Evolutionary conservation across 257 asterid genomes (phyloP).

Genomic region (Solanum sitiens): DNA sequence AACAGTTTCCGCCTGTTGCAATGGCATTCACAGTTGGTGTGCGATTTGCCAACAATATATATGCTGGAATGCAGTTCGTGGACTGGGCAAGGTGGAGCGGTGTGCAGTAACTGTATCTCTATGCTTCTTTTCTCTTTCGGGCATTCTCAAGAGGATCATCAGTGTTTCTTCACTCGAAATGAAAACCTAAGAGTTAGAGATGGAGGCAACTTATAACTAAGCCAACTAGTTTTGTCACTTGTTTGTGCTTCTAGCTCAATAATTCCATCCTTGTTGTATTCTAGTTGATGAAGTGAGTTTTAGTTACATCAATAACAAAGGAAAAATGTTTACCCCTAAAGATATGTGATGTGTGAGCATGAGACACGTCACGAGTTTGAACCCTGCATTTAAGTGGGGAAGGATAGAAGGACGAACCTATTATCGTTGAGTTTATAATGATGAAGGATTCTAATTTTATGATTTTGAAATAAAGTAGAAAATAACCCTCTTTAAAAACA

Average conservation of each 20-base stretch:
- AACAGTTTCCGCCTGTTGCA: slow-evolving; percentile 61
- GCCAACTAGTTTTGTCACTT: neutral
- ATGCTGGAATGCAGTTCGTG: slow-evolving; percentile 97
- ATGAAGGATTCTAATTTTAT: neutral
- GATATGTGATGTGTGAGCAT: neutral
- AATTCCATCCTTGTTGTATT: neutral
- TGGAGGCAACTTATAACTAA: neutral
- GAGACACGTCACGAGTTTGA: neutral
- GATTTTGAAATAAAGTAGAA: neutral
- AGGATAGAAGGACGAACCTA: neutral
- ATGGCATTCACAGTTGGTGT: slow-evolving; percentile 91
- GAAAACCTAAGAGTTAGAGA: neutral
- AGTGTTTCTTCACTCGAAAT: neutral
- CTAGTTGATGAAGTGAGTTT: neutral
- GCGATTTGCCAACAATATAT: slow-evolving; percentile 80
- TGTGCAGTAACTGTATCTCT: slow-evolving; percentile 34
- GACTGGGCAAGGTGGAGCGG: slow-evolving; percentile 96
- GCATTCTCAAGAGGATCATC: neutral
- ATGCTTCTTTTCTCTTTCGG: neutral
- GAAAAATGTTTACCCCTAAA: neutral
- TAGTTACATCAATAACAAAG: neutral
- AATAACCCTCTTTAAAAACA: neutral
- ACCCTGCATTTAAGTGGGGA: neutral
- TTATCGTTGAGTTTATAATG: neutral
- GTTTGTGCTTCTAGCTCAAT: neutral